Evolutionary conservation across 495 filamentous ascomycete species (phyloP).

Genomic region (Trichoderma orchidacearum): DNA sequence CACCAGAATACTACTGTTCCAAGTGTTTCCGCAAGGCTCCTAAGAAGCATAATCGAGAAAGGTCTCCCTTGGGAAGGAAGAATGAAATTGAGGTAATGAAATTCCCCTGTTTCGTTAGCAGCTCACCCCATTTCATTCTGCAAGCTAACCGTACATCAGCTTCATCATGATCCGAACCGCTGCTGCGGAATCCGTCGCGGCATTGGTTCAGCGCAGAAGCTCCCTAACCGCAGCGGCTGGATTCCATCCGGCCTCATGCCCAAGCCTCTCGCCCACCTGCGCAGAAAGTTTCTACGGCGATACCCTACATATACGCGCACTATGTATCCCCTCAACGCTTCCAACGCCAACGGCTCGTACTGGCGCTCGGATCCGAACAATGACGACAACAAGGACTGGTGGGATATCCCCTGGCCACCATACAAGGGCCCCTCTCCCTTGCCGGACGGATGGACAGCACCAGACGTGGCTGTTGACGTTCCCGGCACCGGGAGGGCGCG

Average conservation of each 20-base stretch:
- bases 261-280: background rate
- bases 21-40: background rate
- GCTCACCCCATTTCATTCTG: background rate
- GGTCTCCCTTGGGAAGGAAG: background rate
- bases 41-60: background rate
- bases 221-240: background rate
- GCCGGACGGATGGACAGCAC: background rate
- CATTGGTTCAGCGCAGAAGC: background rate
- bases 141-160: background rate
- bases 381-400: background rate
- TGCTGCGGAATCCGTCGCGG: background rate
- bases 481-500: background rate
- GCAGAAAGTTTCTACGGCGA: background rate
- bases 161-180: background rate
- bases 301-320: background rate
- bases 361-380: background rate
- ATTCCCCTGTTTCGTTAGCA: background rate
- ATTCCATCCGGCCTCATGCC: background rate
- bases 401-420: background rate
- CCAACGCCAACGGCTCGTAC: background rate
- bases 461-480: background rate
- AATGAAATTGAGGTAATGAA: background rate
- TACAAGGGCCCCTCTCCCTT: background rate
- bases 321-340: background rate
- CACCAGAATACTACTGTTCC: background rate